A percentile compares a stretch with the other conserved stretches of the same genome.
Conservation (phyloP, 2,329 filamentous ascomycete species). For the Phaeosphaeriaceae sp. region DNA sequence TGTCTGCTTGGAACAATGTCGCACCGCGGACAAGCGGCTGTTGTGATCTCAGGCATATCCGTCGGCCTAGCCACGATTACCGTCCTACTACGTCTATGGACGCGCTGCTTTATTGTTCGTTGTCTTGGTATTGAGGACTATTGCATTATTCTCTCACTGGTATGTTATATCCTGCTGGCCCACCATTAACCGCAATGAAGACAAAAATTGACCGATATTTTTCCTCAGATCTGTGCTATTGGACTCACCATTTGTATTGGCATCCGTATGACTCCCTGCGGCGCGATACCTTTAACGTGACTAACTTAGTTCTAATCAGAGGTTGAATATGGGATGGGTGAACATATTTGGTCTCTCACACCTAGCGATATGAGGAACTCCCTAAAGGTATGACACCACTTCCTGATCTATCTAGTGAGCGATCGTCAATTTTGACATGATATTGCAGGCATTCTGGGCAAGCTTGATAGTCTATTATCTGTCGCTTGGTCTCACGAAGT, state of each 20-base stretch:
- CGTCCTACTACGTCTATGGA: constrained; percentile 37
- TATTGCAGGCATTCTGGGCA: constrained; percentile 38
- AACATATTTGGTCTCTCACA: constrained; percentile 23
- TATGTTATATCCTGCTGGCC: constrained; percentile 9
- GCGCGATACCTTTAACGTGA: neutral
- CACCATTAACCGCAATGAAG: too few relatives aligned
- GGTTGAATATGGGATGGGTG: constrained; percentile 38
- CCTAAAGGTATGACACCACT: constrained; percentile 25
- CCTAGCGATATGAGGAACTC: constrained; percentile 23
- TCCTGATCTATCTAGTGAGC: neutral
- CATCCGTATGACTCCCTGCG: constrained; percentile 27
- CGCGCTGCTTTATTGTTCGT: constrained; percentile 37
- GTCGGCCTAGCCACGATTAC: constrained; percentile 5
- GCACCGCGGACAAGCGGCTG: neutral
- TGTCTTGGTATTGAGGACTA: constrained; percentile 36
- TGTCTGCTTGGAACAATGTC: neutral
- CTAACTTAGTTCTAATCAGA: constrained; percentile 27
- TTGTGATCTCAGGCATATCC: neutral
- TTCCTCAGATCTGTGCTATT: constrained; percentile 31
- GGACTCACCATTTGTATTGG: constrained; percentile 38
- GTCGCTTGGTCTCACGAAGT: constrained; percentile 41
- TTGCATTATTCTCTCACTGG: constrained; percentile 34
- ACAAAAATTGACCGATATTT: neutral
- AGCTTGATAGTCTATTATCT: constrained; percentile 43
- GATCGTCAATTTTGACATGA: neutral